Evolutionary conservation across 306 rosid genomes (phyloP), one percentile per base, ranked within the genome.

Genomic region (Canavalia ensiformis): DNA sequence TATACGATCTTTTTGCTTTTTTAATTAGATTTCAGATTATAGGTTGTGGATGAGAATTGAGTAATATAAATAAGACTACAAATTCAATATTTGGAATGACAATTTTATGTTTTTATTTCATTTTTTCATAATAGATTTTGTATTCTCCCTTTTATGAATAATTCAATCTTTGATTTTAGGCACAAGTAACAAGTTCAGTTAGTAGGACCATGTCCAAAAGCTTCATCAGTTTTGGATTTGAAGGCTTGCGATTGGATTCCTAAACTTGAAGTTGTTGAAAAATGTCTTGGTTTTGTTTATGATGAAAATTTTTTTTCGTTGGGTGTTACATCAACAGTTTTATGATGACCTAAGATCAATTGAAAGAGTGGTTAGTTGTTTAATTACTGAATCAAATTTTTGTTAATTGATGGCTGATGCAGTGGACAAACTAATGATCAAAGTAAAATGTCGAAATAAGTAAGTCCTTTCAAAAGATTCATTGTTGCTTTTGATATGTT

Each of bases 211-310:
- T 92, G 92, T 64, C 83, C 86, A 0, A 83, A 86, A 51, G 90
- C 93, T 1, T 78, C 86, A 0, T 7, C 80, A 2, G 25, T 18
- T 58, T 88, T 91, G 76, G 90, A 90, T 73, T 87, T 90, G 94
- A 85, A 82, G 81, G 87, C 84, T 60, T 91, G 95, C 8, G 86
- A 90, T 62, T 90, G 97, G 94, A 87, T 93, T 84, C 98, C 99
- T 47, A 90, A 85, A 66, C 91, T 91, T 13, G 94, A 95, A 78
- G 97, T 84, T 83, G 88, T 90, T 33, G 85, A 66, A 55, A 90
- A 83, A 78, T 95, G 86, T 79, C 72, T 90, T 7, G 88, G 90
- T 13, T 51, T 91, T 52, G 78, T 95, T 62, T 77, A 93, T 70
- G 96, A 95, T 79, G 97, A 85, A 84, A 88, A 88, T 55, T 90